phyloP scores from a whole-genome alignment of 1,284 basidiomycete genomes.

The Stereum hirsutum region DNA sequence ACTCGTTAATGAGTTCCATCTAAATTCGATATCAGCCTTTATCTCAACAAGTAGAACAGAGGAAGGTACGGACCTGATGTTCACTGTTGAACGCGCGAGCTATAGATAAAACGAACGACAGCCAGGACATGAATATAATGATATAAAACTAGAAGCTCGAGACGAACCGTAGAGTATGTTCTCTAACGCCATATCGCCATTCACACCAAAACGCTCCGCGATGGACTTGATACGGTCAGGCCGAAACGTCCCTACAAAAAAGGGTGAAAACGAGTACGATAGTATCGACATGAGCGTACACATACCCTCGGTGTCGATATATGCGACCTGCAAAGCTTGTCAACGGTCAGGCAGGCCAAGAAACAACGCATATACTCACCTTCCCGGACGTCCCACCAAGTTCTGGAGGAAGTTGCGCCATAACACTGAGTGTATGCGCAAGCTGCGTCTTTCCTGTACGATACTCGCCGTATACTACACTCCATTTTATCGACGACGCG shows the following conservation, averaged over 20 bases:
- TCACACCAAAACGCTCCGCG: conserved; percentile 86
- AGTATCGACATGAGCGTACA: not conserved
- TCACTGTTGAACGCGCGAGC: conserved; percentile 84
- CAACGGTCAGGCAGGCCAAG: not conserved
- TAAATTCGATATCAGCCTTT: conserved; percentile 1
- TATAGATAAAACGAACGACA: too few species aligned
- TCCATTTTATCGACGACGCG: not conserved
- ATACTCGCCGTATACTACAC: conserved; percentile 68
- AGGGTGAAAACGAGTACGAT: not conserved
- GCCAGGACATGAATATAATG: not conserved
- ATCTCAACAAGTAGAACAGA: not conserved
- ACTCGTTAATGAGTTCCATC: conserved; percentile 15
- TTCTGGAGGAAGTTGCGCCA: conserved; percentile 81
- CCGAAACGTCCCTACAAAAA: conserved; percentile 71
- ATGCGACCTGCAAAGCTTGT: conserved; percentile 56
- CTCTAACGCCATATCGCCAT: conserved; percentile 79
- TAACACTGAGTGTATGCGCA: conserved; percentile 87
- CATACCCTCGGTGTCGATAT: conserved; percentile 84
- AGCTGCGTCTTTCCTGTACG: conserved; percentile 88
- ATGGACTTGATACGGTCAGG: conserved; percentile 86
- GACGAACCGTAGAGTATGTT: conserved; percentile 72
- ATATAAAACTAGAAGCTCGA: not conserved
- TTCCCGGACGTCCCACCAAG: conserved; percentile 88
- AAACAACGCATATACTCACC: conserved; percentile 25
- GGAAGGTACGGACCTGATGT: conserved; percentile 50